Percentiles rank a stretch among this genome's conserved stretches.
Conservation (phyloP, 2,329 filamentous ascomycete genomes). For the Colletotrichum destructivum region DNA sequence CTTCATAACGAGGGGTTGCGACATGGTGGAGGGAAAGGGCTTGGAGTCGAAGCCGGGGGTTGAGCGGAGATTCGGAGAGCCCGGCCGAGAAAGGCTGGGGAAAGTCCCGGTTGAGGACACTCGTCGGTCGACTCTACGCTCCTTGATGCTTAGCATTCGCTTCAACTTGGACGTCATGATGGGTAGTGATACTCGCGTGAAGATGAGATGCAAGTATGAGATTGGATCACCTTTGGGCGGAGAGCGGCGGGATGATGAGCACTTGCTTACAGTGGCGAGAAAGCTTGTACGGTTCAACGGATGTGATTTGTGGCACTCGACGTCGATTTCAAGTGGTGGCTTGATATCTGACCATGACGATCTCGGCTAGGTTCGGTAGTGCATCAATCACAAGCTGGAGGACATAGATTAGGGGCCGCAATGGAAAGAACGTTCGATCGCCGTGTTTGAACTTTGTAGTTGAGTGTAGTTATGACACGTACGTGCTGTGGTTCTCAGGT, state of each 20-base stretch:
- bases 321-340: conserved; percentile 30
- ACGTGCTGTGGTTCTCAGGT: background rate
- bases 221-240: conserved; percentile 18
- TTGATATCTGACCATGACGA: conserved; percentile 25
- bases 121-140: conserved; percentile 5
- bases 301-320: conserved; percentile 31
- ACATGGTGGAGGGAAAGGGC: conserved; percentile 25
- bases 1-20: conserved; percentile 30
- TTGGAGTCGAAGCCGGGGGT: conserved; percentile 6
- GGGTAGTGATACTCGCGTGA: background rate
- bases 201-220: background rate
- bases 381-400: conserved; percentile 9
- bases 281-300: conserved; percentile 8
- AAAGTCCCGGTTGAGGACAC: conserved; percentile 10
- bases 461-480: background rate
- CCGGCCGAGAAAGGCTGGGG: background rate
- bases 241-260: background rate
- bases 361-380: conserved; percentile 11
- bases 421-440: background rate
- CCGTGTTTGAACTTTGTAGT: background rate
- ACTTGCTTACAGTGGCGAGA: conserved; percentile 2
- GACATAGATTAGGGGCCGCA: background rate
- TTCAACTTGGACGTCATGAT: conserved; percentile 26
- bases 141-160: conserved; percentile 32
- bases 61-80: conserved; percentile 1